A percentile compares a stretch with the other conserved stretches of the same genome.
Evolutionary conservation across 306 rosid genomes (phyloP).

Genomic region (Vigna hirtella): DNA sequence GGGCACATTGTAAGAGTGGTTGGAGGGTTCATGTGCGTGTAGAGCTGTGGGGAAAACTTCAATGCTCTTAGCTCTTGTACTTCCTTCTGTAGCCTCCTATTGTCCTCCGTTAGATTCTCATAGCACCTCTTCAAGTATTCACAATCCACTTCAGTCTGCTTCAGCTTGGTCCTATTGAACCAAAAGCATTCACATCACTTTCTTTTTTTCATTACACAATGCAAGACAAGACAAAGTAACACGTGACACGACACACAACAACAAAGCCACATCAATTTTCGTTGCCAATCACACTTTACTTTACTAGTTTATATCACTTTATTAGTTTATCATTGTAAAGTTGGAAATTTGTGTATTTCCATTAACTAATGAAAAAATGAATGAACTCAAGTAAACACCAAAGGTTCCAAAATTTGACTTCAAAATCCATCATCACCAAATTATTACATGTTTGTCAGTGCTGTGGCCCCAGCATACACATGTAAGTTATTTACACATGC

Average conservation of each 20-base stretch:
- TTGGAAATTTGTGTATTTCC: neutral
- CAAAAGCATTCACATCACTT: conserved; percentile 7
- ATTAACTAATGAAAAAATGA: conserved; percentile 4
- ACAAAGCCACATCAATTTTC: conserved; percentile 7
- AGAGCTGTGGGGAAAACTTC: conserved; percentile 84
- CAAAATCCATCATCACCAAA: conserved; percentile 1
- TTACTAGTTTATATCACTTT: neutral
- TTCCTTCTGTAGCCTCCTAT: conserved; percentile 86
- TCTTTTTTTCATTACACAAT: conserved; percentile 5
- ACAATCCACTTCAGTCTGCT: conserved; percentile 97
- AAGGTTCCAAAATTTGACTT: conserved; percentile 22
- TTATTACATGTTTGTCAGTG: conserved; percentile 9
- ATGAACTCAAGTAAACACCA: neutral
- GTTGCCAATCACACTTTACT: neutral
- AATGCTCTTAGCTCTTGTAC: conserved; percentile 93
- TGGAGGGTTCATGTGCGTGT: conserved; percentile 95
- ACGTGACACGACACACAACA: neutral
- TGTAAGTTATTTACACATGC: no score
- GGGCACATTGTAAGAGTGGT: conserved; percentile 99
- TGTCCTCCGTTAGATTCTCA: conserved; percentile 86
- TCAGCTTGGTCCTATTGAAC: conserved; percentile 82
- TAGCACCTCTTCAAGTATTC: conserved; percentile 84
- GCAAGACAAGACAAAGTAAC: conserved; percentile 3
- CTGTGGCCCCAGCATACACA: neutral
- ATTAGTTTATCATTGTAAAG: neutral